Evolutionary conservation across 306 rosid genomes (phyloP), one percentile per base, ranked within the genome.

Genomic region (Nissolia schottii): DNA sequence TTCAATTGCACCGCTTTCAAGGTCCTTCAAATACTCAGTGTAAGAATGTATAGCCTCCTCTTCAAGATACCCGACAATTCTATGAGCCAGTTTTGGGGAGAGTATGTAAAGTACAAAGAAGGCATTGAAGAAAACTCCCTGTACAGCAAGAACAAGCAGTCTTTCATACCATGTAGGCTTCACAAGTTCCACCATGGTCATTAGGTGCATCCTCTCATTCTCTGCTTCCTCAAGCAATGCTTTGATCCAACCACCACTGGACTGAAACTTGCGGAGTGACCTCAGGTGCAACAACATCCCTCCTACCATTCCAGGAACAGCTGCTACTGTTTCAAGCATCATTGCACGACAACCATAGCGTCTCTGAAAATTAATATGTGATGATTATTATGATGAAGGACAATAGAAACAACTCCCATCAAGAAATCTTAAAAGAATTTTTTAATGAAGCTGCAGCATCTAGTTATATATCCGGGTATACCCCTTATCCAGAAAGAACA

Each of bases 301-400:
- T 84, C 93, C 96, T 1, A 87, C 96, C 92, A 90, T 87, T 34
- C 96, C 96, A 16, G 96, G 96, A 8, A 90, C 96, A 15, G 83
- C 96, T 19, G 96, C 96, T 41, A 90, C 90, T 15, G 96, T 90
- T 79, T 90, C 96, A 60, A 90, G 81, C 96, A 90, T 90, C 96
- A 90, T 90, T 4, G 96, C 96, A 2, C 78, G 96, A 41, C 96
- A 90, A 10, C 96, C 96, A 70, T 87, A 87, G 20, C 84, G 86
- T 24, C 88, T 87, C 96, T 87, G 84, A 71, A 71, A 69, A 16
- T n/a, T n/a, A n/a, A n/a, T n/a, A n/a, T 19, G 16, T n/a, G 20
- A 25, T 7, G 32, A 28, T 27, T 23, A 28, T 38, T 69, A n/a
- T 64, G 37, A 69, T 59, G 69, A 77, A 57, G 8, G 59, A 62